A percentile compares a stretch with the other conserved stretches of the same genome.
Conservation (phyloP, 2,329 filamentous ascomycete species). For the Neofusicoccum parvum region DNA sequence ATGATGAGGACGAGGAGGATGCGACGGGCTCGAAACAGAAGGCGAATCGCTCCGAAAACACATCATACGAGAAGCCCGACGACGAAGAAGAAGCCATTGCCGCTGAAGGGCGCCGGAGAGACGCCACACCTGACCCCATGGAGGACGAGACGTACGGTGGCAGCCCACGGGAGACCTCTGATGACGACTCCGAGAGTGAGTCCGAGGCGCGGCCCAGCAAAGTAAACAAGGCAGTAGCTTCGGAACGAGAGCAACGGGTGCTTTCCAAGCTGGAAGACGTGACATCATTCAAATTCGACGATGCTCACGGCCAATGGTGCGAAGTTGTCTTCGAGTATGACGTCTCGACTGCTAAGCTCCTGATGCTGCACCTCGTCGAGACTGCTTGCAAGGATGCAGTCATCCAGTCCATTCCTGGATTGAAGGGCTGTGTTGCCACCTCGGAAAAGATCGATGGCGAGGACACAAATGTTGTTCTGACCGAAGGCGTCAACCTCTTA, state of each 20-base stretch:
- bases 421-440: slow-evolving; percentile 71
- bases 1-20: slow-evolving; percentile 74
- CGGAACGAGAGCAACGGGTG: slow-evolving; percentile 26
- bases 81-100: slow-evolving; percentile 83
- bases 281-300: slow-evolving; percentile 78
- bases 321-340: slow-evolving; percentile 83
- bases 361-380: slow-evolving; percentile 91
- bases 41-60: slow-evolving; percentile 76
- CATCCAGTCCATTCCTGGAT: slow-evolving; percentile 81
- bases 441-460: slow-evolving; percentile 54
- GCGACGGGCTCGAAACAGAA: slow-evolving; percentile 71
- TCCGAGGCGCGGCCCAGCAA: slow-evolving; percentile 43
- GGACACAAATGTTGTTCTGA: slow-evolving; percentile 61
- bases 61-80: slow-evolving; percentile 90
- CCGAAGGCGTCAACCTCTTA: slow-evolving; percentile 81
- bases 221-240: slow-evolving; percentile 27
- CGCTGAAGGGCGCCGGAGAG: slow-evolving; percentile 58
- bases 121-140: slow-evolving; percentile 60
- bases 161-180: slow-evolving; percentile 42
- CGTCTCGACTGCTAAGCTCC: slow-evolving; percentile 78
- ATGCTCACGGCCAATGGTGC: slow-evolving; percentile 71
- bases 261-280: slow-evolving; percentile 60
- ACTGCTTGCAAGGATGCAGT: slow-evolving; percentile 75
- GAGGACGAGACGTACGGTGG: slow-evolving; percentile 56
- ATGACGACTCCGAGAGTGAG: slow-evolving; percentile 30